These are phyloP conservation scores for Colletotrichum sp. DNA, from an alignment of 2,329 filamentous ascomycete genomes.

Conservation along the genomic window DNA sequence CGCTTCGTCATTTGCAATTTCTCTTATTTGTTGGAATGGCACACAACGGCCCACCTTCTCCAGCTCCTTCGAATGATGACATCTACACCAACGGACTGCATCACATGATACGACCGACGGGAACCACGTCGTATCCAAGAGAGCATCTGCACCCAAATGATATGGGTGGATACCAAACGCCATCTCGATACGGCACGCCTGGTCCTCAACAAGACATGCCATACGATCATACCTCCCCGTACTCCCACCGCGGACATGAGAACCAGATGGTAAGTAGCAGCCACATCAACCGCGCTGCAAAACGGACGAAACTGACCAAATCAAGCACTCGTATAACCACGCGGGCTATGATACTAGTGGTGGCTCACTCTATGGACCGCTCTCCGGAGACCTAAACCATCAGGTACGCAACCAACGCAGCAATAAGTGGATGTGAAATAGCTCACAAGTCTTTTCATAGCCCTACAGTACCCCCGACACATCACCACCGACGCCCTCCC, in stretches of 20 bases:
- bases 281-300: background rate
- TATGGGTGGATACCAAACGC: constrained; percentile 35
- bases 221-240: constrained; percentile 32
- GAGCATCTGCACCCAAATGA: constrained; percentile 29
- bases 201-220: constrained; percentile 30
- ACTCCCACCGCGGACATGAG: constrained; percentile 26
- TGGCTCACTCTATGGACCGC: constrained; percentile 8
- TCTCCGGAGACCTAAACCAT: constrained; percentile 16
- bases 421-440: background rate
- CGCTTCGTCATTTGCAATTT: background rate
- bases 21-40: constrained; percentile 33
- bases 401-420: constrained; percentile 4
- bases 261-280: constrained; percentile 9
- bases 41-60: constrained; percentile 46
- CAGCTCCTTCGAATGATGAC: constrained; percentile 43
- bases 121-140: constrained; percentile 28
- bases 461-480: constrained; percentile 56
- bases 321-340: constrained; percentile 3
- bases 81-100: constrained; percentile 44
- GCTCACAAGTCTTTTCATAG: constrained; percentile 25
- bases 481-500: constrained; percentile 52
- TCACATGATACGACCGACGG: constrained; percentile 49
- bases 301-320: background rate
- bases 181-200: constrained; percentile 42
- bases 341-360: constrained; percentile 8